These are phyloP conservation scores for Phylloporus sp. DNA, from an alignment of 768 basidiomycete genomes.

Conservation along the genomic window DNA sequence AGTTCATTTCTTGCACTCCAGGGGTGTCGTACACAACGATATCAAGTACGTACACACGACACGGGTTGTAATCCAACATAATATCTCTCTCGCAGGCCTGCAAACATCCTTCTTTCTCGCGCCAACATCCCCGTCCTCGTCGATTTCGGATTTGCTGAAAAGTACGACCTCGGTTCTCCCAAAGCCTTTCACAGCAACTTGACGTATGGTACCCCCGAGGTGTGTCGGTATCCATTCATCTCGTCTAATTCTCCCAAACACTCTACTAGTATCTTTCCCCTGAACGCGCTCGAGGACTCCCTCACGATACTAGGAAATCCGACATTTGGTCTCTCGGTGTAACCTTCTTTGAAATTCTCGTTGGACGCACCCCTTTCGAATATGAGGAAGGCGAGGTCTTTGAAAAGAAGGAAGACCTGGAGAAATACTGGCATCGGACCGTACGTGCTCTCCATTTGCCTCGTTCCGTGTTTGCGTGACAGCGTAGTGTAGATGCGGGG, in stretches of 20 bases:
- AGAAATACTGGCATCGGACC: slow-evolving; percentile 84
- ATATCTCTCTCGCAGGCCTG: slow-evolving; percentile 50
- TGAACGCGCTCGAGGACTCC: slow-evolving; percentile 80
- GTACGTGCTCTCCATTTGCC: slow-evolving; percentile 34
- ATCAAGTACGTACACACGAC: slow-evolving; percentile 64
- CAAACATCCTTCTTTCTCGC: slow-evolving; percentile 83
- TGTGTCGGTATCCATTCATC: slow-evolving; percentile 25
- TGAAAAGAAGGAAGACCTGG: slow-evolving; percentile 70
- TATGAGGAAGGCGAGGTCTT: slow-evolving; percentile 75
- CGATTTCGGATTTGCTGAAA: slow-evolving; percentile 95
- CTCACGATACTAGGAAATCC: slow-evolving; percentile 91
- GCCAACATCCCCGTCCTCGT: slow-evolving; percentile 82
- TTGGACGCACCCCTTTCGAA: slow-evolving; percentile 91
- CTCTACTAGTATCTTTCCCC: slow-evolving; percentile 77
- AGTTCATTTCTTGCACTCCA: slow-evolving; percentile 76
- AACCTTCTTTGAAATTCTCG: slow-evolving; percentile 91
- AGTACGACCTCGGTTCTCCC: slow-evolving; percentile 58
- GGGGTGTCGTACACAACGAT: slow-evolving; percentile 87
- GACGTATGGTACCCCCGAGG: slow-evolving; percentile 90
- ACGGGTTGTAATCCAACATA: neutral
- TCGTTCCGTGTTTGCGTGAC: neutral
- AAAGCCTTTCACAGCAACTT: slow-evolving; percentile 79
- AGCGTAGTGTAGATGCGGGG: slow-evolving; percentile 51
- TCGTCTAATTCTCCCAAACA: neutral
- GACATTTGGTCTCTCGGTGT: slow-evolving; percentile 84